phyloP scores from a whole-genome alignment of 805 yeast species.

The Priceomyces carsonii region DNA sequence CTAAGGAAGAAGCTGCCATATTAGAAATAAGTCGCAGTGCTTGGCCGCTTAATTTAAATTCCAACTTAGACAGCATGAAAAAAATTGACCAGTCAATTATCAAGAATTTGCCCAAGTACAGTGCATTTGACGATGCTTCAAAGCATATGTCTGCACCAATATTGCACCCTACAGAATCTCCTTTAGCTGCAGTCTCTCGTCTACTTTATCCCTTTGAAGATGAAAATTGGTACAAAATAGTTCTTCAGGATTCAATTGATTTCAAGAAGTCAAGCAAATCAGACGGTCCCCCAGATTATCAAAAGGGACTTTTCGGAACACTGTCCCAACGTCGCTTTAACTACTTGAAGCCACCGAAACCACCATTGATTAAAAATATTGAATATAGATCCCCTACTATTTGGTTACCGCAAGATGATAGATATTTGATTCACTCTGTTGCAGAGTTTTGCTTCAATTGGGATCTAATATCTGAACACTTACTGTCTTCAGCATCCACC shows the following conservation, averaged over 20 bases:
- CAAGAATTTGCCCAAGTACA: conserved; percentile 47
- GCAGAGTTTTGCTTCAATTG: conserved; percentile 90
- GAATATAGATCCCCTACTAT: conserved; percentile 88
- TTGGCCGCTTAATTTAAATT: conserved; percentile 48
- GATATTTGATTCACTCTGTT: conserved; percentile 72
- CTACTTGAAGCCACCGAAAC: conserved; percentile 81
- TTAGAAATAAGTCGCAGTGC: conserved; percentile 9
- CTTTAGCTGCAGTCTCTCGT: conserved; percentile 61
- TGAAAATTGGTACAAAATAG: conserved; percentile 58
- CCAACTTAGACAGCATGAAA: conserved; percentile 42
- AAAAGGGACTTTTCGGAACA: conserved; percentile 60
- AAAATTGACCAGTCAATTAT: conserved; percentile 49
- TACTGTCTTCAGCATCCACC: conserved; percentile 64
- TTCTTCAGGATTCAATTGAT: conserved; percentile 42
- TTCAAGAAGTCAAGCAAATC: conserved; percentile 7
- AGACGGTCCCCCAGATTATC: conserved; percentile 39
- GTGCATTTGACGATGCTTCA: conserved; percentile 43
- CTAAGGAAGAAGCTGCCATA: conserved; percentile 11
- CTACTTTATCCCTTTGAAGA: conserved; percentile 66
- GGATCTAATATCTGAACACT: conserved; percentile 84
- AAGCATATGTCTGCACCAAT: conserved; percentile 18
- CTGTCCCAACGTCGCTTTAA: conserved; percentile 56
- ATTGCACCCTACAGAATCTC: conserved; percentile 26
- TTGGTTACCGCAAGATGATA: conserved; percentile 96
- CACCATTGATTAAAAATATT: conserved; percentile 80